These are phyloP conservation scores for Ichthyophonus hoferi DNA, from an alignment of 208 protist genomes.

Conservation along the genomic window DNA sequence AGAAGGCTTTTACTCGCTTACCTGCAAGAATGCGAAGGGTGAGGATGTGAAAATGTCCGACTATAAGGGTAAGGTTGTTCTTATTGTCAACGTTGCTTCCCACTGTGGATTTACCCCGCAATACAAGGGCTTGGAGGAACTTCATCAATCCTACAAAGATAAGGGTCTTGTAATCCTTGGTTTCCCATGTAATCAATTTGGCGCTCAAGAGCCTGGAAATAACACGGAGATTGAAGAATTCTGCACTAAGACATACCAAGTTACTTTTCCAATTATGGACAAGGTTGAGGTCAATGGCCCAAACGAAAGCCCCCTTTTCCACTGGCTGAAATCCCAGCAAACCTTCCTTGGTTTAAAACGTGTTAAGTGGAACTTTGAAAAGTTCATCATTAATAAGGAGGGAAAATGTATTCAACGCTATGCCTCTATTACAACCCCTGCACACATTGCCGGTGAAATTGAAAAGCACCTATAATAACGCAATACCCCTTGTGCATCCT, in stretches of 20 bases:
- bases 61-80: constrained; percentile 33
- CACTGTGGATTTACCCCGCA: constrained; percentile 32
- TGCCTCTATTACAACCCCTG: not conserved
- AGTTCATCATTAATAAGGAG: constrained; percentile 66
- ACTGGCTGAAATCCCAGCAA: not conserved
- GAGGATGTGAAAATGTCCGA: not conserved
- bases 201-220: constrained; percentile 17
- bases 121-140: constrained; percentile 11
- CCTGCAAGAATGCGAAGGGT: not conserved
- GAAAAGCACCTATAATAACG: no score
- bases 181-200: constrained; percentile 46
- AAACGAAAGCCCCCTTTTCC: not conserved
- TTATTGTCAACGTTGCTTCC: constrained; percentile 41
- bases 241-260: not conserved
- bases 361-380: constrained; percentile 89
- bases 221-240: not conserved
- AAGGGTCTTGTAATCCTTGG: constrained; percentile 28
- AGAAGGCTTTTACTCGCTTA: constrained; percentile 30
- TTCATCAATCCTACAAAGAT: constrained; percentile 14
- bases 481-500: no score
- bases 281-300: constrained; percentile 31
- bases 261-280: constrained; percentile 13
- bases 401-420: constrained; percentile 9
- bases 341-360: constrained; percentile 37
- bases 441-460: not conserved